Conservation (phyloP, 331 rosid species). For the Acacia concinna region DNA sequence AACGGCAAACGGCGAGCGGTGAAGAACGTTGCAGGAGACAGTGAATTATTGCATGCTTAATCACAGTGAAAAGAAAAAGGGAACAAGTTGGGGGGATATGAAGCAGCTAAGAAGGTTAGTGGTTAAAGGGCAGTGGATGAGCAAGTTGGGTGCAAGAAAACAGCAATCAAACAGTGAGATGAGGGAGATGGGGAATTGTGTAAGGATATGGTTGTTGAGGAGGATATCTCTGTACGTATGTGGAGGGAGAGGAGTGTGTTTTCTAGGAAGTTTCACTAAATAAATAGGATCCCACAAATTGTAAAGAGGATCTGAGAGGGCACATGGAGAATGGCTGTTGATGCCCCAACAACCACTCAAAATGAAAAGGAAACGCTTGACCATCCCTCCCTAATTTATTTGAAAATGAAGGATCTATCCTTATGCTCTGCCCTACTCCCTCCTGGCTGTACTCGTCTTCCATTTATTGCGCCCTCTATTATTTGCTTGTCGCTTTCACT, state of each 20-base stretch:
- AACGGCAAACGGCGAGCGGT: too few relatives aligned
- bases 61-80: too few relatives aligned
- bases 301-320: constrained; percentile 23
- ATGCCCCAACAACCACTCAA: constrained; percentile 48
- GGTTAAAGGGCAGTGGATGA: too few relatives aligned
- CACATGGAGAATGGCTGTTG: constrained; percentile 76
- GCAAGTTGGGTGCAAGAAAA: too few relatives aligned
- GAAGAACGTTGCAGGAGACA: too few relatives aligned
- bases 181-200: neutral
- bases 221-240: constrained; percentile 10
- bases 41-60: too few relatives aligned
- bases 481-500: constrained; percentile 34
- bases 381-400: neutral
- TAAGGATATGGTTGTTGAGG: constrained; percentile 46
- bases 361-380: constrained; percentile 33
- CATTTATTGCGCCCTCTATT: neutral
- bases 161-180: constrained; percentile 46
- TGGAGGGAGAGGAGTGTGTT: neutral
- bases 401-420: constrained; percentile 4
- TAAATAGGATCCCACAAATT: constrained; percentile 14
- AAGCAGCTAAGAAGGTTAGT: too few relatives aligned
- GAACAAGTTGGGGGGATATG: too few relatives aligned
- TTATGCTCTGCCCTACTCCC: constrained; percentile 4
- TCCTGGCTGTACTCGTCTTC: neutral
- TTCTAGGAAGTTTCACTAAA: constrained; percentile 62